Conservation (phyloP, 306 rosid species). For the Hippophae rhamnoides region DNA sequence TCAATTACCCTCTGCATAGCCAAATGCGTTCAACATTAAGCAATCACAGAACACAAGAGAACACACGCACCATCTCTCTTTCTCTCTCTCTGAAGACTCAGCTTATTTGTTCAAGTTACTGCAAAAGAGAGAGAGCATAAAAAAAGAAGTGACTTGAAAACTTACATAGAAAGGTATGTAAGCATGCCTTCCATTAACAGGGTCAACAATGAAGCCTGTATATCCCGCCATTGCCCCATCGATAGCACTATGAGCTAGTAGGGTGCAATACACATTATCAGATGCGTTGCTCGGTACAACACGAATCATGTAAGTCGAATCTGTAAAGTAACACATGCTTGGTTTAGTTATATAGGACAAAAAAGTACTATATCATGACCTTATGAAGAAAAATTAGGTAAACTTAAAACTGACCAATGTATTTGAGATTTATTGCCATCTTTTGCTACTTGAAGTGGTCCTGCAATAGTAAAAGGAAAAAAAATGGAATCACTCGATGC, state of each 20-base stretch:
- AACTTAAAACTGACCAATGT: constrained; percentile 39
- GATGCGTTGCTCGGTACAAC: constrained; percentile 65
- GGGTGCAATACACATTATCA: constrained; percentile 59
- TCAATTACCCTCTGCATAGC: no score
- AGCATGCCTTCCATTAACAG: constrained; percentile 54
- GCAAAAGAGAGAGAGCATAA: no score
- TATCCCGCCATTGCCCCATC: constrained; percentile 79
- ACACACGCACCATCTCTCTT: no score
- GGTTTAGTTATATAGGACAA: neutral
- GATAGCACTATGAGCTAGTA: constrained; percentile 61
- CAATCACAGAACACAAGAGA: no score
- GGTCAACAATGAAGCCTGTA: constrained; percentile 59
- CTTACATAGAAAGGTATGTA: constrained; percentile 64
- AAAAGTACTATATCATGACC: neutral
- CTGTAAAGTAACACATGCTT: constrained; percentile 23
- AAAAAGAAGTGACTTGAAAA: neutral
- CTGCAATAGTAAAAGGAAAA: constrained; percentile 24
- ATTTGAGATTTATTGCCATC: constrained; percentile 48
- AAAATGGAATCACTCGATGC: neutral
- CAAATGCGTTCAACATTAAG: no score
- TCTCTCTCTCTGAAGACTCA: no score
- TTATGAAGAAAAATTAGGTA: neutral
- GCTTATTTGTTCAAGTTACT: no score
- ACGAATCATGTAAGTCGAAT: constrained; percentile 77
- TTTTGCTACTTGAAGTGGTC: constrained; percentile 43